These are phyloP conservation scores for Paraphaeosphaeria sporulosa DNA, from an alignment of 2,329 filamentous ascomycete species.

Conservation along the genomic window DNA sequence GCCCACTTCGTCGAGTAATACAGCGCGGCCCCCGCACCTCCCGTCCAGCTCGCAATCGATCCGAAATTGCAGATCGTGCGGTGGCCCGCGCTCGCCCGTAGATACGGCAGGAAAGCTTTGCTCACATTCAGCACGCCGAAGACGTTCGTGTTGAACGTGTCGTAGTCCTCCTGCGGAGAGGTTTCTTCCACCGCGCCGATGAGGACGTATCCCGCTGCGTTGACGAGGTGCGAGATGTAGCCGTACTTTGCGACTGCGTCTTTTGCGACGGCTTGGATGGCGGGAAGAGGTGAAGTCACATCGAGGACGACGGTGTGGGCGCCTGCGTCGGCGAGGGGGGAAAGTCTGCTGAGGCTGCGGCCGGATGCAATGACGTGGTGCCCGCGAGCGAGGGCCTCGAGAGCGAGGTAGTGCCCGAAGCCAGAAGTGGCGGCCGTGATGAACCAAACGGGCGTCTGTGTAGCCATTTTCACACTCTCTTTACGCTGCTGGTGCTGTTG, in stretches of 20 bases:
- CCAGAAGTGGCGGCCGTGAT: conserved; percentile 57
- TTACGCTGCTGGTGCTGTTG: neutral
- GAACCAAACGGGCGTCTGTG: conserved; percentile 9
- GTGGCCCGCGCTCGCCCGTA: conserved; percentile 54
- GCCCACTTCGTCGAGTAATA: conserved; percentile 59
- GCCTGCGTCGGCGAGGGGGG: conserved; percentile 44
- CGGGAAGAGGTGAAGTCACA: conserved; percentile 47
- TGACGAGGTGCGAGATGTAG: conserved; percentile 56
- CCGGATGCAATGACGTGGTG: conserved; percentile 60
- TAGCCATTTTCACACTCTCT: neutral
- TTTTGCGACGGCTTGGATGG: conserved; percentile 47
- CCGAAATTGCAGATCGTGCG: conserved; percentile 57
- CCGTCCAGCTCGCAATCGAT: conserved; percentile 54
- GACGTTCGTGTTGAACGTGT: conserved; percentile 62
- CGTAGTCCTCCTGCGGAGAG: conserved; percentile 50
- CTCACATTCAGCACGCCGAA: conserved; percentile 61
- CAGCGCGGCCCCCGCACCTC: conserved; percentile 50
- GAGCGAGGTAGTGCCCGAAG: conserved; percentile 56
- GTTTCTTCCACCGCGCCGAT: conserved; percentile 57
- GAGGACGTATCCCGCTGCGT: conserved; percentile 57
- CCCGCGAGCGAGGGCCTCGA: conserved; percentile 53
- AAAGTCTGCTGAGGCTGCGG: conserved; percentile 49
- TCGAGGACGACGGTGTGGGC: conserved; percentile 51
- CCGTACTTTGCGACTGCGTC: conserved; percentile 51
- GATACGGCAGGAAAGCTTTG: conserved; percentile 57